Percentiles rank a stretch among this genome's conserved stretches.
Evolutionary conservation across 208 protist genomes (phyloP).

Genomic region (Leishmania martiniquensis): DNA sequence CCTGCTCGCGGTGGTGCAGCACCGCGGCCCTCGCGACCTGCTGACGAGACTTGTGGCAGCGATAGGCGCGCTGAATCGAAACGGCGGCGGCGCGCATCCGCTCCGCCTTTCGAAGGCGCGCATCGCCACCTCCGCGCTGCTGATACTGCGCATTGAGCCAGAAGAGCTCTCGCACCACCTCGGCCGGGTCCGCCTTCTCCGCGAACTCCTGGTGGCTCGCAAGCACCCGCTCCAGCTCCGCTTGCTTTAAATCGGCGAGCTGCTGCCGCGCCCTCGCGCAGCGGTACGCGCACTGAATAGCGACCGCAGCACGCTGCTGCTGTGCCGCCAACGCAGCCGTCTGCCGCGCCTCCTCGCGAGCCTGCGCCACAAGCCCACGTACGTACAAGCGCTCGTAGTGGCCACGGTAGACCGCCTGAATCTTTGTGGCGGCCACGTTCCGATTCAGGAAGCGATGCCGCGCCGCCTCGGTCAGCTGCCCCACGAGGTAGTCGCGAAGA

Average conservation of each 20-base stretch:
- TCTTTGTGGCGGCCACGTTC: conserved; percentile 55
- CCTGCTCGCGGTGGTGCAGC: conserved; percentile 20
- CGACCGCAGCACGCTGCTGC: conserved; percentile 55
- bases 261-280: conserved; percentile 36
- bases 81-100: conserved; percentile 37
- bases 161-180: conserved; percentile 86
- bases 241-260: conserved; percentile 28
- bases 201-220: conserved; percentile 51
- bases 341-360: conserved; percentile 41
- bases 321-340: conserved; percentile 36
- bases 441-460: conserved; percentile 50
- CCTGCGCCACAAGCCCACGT: conserved; percentile 53
- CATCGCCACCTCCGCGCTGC: conserved; percentile 41
- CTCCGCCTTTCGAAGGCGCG: conserved; percentile 33
- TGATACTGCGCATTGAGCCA: conserved; percentile 63
- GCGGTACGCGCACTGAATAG: conserved; percentile 75
- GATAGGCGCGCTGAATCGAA: conserved; percentile 65
- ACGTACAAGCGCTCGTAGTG: conserved; percentile 80
- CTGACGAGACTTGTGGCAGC: conserved; percentile 33
- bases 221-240: conserved; percentile 45
- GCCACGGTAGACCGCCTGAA: conserved; percentile 80
- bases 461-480: conserved; percentile 39
- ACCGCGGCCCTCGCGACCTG: conserved; percentile 23
- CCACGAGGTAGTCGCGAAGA: conserved; percentile 37
- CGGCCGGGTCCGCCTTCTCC: conserved; percentile 59